Percentiles rank a stretch among this genome's conserved stretches.
phyloP scores from a whole-genome alignment of 2,329 filamentous ascomycete species.

The Chrysoporthe cubensis region DNA sequence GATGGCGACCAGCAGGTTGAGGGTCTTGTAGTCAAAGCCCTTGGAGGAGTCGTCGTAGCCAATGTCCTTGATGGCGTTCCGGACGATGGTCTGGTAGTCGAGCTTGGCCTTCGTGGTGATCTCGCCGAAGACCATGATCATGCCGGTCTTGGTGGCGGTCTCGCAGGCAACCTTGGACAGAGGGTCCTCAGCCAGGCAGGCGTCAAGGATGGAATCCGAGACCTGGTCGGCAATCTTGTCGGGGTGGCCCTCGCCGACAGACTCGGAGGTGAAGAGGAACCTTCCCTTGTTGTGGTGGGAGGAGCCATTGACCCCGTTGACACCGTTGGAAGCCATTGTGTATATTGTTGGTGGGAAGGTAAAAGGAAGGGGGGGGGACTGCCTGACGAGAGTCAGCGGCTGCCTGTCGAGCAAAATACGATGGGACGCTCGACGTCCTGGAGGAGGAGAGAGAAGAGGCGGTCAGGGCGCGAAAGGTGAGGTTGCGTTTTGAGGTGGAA shows the following conservation, averaged over 20 bases:
- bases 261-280: constrained; percentile 91
- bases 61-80: constrained; percentile 94
- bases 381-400: background rate
- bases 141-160: constrained; percentile 98
- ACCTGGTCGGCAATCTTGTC: constrained; percentile 99
- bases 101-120: constrained; percentile 95
- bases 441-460: no score
- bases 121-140: constrained; percentile 99
- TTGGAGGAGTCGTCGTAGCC: constrained; percentile 96
- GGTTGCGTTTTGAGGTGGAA: background rate
- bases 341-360: background rate
- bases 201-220: constrained; percentile 97
- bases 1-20: constrained; percentile 97
- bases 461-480: background rate
- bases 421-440: background rate
- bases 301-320: constrained; percentile 51
- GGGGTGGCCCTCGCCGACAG: constrained; percentile 87
- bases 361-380: constrained; percentile 7
- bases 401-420: background rate
- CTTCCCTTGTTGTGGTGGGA: constrained; percentile 64
- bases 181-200: constrained; percentile 91
- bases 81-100: constrained; percentile 98
- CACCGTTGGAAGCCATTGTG: constrained; percentile 61
- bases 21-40: constrained; percentile 99
- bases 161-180: constrained; percentile 99